A percentile compares a stretch with the other conserved stretches of the same genome.
phyloP scores from a whole-genome alignment of 345 rosid species.

The Draba incana region DNA sequence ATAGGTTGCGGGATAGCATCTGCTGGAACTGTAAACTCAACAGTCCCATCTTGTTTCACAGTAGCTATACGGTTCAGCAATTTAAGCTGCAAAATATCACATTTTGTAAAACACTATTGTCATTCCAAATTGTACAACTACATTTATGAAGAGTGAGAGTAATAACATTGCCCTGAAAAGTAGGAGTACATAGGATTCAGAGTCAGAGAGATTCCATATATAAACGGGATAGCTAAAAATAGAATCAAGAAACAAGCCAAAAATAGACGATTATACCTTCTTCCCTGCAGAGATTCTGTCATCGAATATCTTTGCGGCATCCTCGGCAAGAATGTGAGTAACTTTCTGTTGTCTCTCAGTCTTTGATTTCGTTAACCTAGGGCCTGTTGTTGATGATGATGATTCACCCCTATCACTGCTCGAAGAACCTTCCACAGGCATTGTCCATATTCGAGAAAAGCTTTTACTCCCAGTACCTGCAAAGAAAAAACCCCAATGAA shows the following conservation, averaged over 20 bases:
- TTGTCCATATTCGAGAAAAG: conserved; percentile 45
- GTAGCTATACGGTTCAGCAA: conserved; percentile 91
- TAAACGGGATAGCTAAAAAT: conserved; percentile 21
- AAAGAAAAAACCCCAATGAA: not conserved
- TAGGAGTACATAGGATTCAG: not conserved
- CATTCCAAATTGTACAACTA: not conserved
- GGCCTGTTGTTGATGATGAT: conserved; percentile 48
- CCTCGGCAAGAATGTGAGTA: conserved; percentile 64
- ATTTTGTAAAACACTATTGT: conserved; percentile 20
- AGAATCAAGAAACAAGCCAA: conserved; percentile 10
- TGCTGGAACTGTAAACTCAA: conserved; percentile 84
- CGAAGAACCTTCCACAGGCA: conserved; percentile 43
- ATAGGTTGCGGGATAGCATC: conserved; percentile 65
- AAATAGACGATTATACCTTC: conserved; percentile 56
- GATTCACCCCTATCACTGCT: conserved; percentile 42
- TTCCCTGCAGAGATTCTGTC: conserved; percentile 67
- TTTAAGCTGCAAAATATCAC: conserved; percentile 63
- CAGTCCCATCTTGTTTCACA: conserved; percentile 94
- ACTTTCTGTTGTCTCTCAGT: conserved; percentile 61
- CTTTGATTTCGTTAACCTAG: conserved; percentile 73
- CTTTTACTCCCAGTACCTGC: conserved; percentile 48
- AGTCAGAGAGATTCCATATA: conserved; percentile 6
- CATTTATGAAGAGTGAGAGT: not conserved
- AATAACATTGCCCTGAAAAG: not conserved
- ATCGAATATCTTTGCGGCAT: conserved; percentile 82